phyloP scores from a whole-genome alignment of 208 protist genomes.

The Wallacemonas sp. region DNA sequence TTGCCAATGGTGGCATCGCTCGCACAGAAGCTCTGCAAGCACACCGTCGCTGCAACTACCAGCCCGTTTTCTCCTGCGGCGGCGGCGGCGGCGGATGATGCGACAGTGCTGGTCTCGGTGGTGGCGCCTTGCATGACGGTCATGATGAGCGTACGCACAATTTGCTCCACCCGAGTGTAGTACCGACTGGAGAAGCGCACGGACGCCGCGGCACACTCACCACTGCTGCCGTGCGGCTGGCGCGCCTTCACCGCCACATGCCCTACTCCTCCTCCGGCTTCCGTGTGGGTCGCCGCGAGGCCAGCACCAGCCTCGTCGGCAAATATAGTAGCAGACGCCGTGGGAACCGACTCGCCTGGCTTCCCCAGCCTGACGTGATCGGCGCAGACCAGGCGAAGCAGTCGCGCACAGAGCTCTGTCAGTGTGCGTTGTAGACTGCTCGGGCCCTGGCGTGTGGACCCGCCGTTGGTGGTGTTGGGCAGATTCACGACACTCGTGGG shows the following conservation, averaged over 20 bases:
- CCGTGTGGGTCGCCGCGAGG: not conserved
- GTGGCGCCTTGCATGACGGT: constrained; percentile 27
- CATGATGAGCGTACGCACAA: constrained; percentile 58
- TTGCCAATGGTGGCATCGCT: constrained; percentile 57
- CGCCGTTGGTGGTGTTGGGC: constrained; percentile 4
- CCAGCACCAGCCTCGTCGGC: not conserved
- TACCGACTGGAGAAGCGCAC: constrained; percentile 72
- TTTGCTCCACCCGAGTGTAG: constrained; percentile 50
- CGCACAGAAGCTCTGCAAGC: constrained; percentile 70
- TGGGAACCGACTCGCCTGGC: not conserved
- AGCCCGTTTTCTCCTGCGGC: constrained; percentile 16
- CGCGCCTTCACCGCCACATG: not conserved
- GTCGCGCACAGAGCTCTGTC: constrained; percentile 28
- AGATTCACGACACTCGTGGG: constrained; percentile 71
- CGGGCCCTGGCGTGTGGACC: constrained; percentile 15
- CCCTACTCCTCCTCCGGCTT: no score
- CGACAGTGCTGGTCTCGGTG: not conserved
- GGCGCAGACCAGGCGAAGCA: constrained; percentile 41
- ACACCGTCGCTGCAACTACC: constrained; percentile 46
- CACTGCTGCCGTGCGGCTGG: not conserved
- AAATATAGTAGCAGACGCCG: not conserved
- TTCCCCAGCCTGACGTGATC: constrained; percentile 21
- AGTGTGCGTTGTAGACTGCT: constrained; percentile 39
- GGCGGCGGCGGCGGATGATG: not conserved
- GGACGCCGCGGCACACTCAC: not conserved